phyloP scores from a whole-genome alignment of 257 asterid genomes.

The Gardenia jasminoides region DNA sequence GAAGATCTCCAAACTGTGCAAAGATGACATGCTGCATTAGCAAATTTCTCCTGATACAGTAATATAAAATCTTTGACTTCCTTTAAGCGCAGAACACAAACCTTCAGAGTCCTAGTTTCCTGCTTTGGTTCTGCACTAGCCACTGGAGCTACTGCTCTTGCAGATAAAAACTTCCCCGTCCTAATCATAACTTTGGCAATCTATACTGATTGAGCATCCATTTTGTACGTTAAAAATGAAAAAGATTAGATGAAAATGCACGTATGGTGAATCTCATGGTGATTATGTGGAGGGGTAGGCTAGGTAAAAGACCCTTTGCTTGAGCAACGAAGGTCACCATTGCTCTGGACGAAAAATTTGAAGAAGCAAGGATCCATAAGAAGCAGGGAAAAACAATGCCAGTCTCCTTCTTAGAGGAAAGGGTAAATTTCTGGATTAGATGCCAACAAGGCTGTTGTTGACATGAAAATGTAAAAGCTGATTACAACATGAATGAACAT shows the following conservation, averaged over 20 bases:
- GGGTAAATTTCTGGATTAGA: background rate
- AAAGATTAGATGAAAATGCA: background rate
- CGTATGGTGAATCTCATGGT: background rate
- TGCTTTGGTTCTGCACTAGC: conserved; percentile 50
- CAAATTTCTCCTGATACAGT: conserved; percentile 1
- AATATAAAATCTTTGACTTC: background rate
- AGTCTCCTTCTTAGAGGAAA: background rate
- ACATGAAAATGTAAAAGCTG: background rate
- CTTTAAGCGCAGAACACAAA: conserved; percentile 23
- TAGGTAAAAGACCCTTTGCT: background rate
- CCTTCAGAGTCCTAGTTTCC: conserved; percentile 71
- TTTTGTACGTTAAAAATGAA: conserved; percentile 2
- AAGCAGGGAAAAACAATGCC: background rate
- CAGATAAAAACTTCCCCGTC: conserved; percentile 63
- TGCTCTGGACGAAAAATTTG: background rate
- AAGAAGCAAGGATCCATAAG: no score
- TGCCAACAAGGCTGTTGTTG: background rate
- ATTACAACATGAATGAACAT: background rate
- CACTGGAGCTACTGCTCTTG: conserved; percentile 41
- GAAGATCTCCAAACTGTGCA: conserved; percentile 89
- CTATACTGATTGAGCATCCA: conserved; percentile 46
- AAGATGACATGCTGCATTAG: conserved; percentile 12
- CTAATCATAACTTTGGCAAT: conserved; percentile 79
- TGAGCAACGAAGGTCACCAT: background rate
- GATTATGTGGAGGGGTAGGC: background rate